These are phyloP conservation scores for Spongospora subterranea DNA, from an alignment of 208 protist species.

Conservation along the genomic window DNA sequence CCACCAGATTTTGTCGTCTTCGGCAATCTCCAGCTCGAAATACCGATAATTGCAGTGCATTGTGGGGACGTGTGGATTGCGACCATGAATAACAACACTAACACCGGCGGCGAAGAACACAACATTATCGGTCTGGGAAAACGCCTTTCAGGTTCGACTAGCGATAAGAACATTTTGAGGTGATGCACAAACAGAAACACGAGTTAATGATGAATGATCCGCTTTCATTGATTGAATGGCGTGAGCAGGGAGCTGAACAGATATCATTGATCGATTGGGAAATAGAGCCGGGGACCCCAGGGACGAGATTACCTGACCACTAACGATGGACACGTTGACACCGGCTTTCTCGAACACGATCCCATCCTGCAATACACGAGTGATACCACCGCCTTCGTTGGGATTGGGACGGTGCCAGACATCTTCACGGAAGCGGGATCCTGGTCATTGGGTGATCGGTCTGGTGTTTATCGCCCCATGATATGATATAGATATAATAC, in stretches of 20 bases:
- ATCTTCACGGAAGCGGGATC: slow-evolving; percentile 57
- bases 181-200: neutral
- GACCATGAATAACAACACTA: slow-evolving; percentile 69
- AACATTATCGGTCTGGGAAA: too few species aligned
- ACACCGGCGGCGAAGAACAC: slow-evolving; percentile 55
- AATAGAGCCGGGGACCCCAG: neutral
- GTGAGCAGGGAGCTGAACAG: neutral
- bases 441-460: neutral
- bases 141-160: too few species aligned
- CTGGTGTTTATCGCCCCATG: neutral
- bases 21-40: slow-evolving; percentile 66
- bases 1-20: slow-evolving; percentile 70
- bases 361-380: slow-evolving; percentile 67
- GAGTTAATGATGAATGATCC: slow-evolving; percentile 14
- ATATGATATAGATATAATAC: neutral
- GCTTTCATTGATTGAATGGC: neutral
- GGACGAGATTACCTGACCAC: neutral
- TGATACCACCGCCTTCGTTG: slow-evolving; percentile 69
- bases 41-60: slow-evolving; percentile 77
- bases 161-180: too few species aligned
- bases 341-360: slow-evolving; percentile 75
- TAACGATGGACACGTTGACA: slow-evolving; percentile 61
- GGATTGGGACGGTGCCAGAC: neutral
- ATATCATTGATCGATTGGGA: neutral
- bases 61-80: slow-evolving; percentile 72